Percentiles rank a stretch among this genome's conserved stretches.
These are phyloP conservation scores for Lunularia cruciata DNA, from an alignment of 225 moss, liverwort and hornwort species.

Conservation along the genomic window DNA sequence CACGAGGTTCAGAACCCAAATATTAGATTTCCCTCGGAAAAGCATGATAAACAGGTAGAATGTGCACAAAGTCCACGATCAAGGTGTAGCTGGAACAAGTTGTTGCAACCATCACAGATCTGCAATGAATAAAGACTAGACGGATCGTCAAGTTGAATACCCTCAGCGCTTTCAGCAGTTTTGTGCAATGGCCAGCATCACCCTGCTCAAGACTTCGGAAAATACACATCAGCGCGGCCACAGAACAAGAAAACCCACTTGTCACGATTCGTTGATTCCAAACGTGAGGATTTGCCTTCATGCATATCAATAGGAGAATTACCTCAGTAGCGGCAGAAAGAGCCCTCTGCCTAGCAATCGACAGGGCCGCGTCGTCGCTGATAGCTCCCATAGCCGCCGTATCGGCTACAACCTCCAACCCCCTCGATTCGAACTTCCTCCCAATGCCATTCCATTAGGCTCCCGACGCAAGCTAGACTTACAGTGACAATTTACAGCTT, in stretches of 20 bases:
- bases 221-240: background rate
- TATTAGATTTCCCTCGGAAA: too few species aligned
- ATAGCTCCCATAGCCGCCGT: conserved; percentile 9
- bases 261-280: too few species aligned
- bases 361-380: conserved; percentile 26
- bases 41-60: background rate
- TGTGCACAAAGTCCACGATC: background rate
- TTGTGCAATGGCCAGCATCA: conserved; percentile 63
- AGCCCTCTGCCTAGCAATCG: conserved; percentile 37
- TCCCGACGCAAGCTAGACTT: too few species aligned
- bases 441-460: conserved; percentile 3
- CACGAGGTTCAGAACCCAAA: background rate
- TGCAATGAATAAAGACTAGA: conserved; percentile 40
- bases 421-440: conserved; percentile 27
- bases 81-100: too few species aligned
- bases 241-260: too few species aligned
- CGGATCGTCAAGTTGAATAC: conserved; percentile 57
- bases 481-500: too few species aligned
- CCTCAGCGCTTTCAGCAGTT: conserved; percentile 61
- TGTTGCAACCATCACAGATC: conserved; percentile 18
- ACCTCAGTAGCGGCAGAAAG: conserved; percentile 41
- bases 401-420: conserved; percentile 33
- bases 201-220: conserved; percentile 25
- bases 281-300: background rate
- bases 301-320: background rate